Base-by-base conservation (phyloP, 2,329 filamentous ascomycete species). In the Cladosporium sp. region DNA sequence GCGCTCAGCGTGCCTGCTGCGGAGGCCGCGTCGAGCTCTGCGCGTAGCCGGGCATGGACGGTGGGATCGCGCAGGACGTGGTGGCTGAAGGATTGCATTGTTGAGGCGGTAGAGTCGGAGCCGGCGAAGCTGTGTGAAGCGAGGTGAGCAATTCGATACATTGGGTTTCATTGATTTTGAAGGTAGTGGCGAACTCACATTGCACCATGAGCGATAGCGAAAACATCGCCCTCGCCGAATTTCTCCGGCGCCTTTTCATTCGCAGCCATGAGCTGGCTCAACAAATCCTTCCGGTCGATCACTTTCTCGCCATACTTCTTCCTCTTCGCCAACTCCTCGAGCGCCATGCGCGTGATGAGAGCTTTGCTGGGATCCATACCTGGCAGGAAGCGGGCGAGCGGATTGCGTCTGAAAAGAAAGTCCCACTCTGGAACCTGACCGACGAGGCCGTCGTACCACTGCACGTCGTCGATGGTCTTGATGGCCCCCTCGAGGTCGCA, bases 91-190 rank as follows among this genome's bases (percentile, higher is more conserved):
- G 83, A 77, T 3, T 80, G 79, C 0, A 91, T 75, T 4, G 80
- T 82, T 61, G 91, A 90, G 37, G 85, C 87, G 0, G 88, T 92
- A 1, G 88, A 92, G 67, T 93, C 88, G 2, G 81, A 85, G 3
- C 88, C 87, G 1, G 88, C 88, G 58, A 86, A 80, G 55, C 75
- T 72, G 84, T 86, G 87, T 51, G 70, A 86, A 84, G n/a, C n/a
- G n/a, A n/a, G 7, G 83, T 84, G 56, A 86, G 80, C n/a, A n/a
- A n/a, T n/a, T n/a, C n/a, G n/a, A n/a, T n/a, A n/a, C n/a, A n/a
- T n/a, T n/a, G n/a, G n/a, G n/a, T n/a, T n/a, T n/a, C n/a, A n/a
- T n/a, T n/a, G n/a, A n/a, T n/a, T n/a, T n/a, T n/a, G n/a, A n/a
- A n/a, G n/a, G n/a, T n/a, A n/a, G n/a, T n/a, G n/a, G n/a, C n/a